phyloP scores from a whole-genome alignment of 305 asterid species.

The Lippia alba region DNA sequence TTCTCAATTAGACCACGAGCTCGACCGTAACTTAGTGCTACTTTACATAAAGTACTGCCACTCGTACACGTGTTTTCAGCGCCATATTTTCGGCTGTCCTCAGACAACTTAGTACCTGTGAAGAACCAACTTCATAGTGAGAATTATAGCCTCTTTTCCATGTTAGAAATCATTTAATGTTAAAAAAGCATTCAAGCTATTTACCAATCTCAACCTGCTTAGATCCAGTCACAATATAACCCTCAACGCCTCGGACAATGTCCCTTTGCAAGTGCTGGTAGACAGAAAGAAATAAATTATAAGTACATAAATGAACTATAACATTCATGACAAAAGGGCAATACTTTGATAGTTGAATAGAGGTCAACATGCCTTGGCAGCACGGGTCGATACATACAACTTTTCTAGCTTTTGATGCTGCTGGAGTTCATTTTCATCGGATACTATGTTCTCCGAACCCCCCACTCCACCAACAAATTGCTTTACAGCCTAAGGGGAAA shows the following conservation, averaged over 20 bases:
- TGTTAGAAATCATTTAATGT: neutral
- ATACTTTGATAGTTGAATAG: neutral
- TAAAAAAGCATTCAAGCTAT: slow-evolving; percentile 25
- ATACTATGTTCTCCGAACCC: slow-evolving; percentile 50
- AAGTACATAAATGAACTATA: neutral
- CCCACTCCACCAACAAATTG: slow-evolving; percentile 62
- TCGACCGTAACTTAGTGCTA: slow-evolving; percentile 48
- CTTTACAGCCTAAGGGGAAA: slow-evolving; percentile 59
- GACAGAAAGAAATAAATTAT: slow-evolving; percentile 4
- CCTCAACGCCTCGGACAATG: slow-evolving; percentile 72
- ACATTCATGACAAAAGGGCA: neutral
- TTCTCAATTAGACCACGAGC: slow-evolving; percentile 60
- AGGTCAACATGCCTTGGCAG: slow-evolving; percentile 59
- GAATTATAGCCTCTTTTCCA: slow-evolving; percentile 10
- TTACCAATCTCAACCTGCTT: slow-evolving; percentile 76
- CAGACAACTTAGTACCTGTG: slow-evolving; percentile 61
- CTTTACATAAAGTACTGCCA: slow-evolving; percentile 53
- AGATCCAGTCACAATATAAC: slow-evolving; percentile 64
- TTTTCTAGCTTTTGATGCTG: slow-evolving; percentile 68
- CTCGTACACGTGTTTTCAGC: slow-evolving; percentile 59
- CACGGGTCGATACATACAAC: slow-evolving; percentile 67
- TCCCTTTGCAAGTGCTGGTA: slow-evolving; percentile 78
- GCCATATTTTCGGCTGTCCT: slow-evolving; percentile 62
- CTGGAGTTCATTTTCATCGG: slow-evolving; percentile 55
- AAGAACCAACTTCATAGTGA: slow-evolving; percentile 20